Evolutionary conservation across 2,329 filamentous ascomycete species (phyloP), one percentile per base, ranked within the genome.

Genomic region (Alternaria ethzedia): DNA sequence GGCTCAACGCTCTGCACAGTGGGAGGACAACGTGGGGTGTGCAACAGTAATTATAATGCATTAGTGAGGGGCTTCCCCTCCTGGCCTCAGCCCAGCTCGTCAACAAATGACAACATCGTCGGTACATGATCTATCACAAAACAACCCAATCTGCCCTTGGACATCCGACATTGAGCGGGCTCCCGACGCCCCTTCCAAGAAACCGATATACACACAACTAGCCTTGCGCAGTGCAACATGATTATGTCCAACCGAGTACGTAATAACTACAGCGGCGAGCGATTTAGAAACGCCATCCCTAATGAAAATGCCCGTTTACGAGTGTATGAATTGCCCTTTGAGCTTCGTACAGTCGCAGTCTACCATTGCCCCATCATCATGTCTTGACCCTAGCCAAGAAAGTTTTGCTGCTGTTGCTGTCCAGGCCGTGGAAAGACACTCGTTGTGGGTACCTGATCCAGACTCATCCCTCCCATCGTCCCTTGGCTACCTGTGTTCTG

Each of bases 381-480:
- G 20, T 17, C 49, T 26, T 23, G 49, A 50, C 25, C 43, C 67
- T 73, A 77, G 23, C 75, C 73, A 44, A 76, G 58, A 45, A 74
- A 77, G 36, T 77, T 75, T 30, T 72, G 74, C 51, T 63, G 63
- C 30, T 62, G 66, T 54, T 77, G 80, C 73, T 84, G 82, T 17
- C 87, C 89, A 2, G 93, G 93, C 60, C 95, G 86, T 10, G 96
- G 96, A 76, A 99, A 99, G 1, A 98, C 88, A 0, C 90, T 90
- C 26, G 93, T 85, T 0, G 94, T 97, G 32, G 90, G 87, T 46
- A 98, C 75, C 68, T 91, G 88, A 75, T 97, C 92, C 57, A 96
- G 77, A 8, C 89, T 91, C 69, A 85, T 79, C 2, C 87, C 87
- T 5, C 94, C 93, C 67, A 97, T 91, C 5, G 96, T 95, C 9